Base-by-base conservation (phyloP, 441 rosid species). In the Pelargonium fulgidum region DNA sequence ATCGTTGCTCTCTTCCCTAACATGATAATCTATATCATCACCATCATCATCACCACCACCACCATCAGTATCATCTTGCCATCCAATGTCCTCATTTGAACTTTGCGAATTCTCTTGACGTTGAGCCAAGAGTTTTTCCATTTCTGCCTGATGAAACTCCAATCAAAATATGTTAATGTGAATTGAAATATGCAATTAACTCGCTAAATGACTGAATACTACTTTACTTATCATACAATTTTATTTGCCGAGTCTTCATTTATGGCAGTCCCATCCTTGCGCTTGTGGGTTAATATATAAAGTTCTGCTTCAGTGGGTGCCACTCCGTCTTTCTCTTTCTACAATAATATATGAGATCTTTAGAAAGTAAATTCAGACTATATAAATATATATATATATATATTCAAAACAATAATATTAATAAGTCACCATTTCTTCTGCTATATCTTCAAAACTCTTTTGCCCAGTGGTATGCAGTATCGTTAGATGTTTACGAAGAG, bases 201-300 rank as follows among this genome's bases (percentile, higher is more conserved):
- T 50, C 58, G 13, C 52, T 12, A 50, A 50, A 0, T n/a, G 58
- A 50, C 2, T n/a, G 3, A 50, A 13, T 50, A 50, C 2, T 50
- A 50, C 7, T 50, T 13, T 50, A 50, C 6, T 2, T 50, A 50
- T n/a, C 58, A 13, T 50, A 50, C 58, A 50, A 50, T 50, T 13
- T 50, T 50, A n/a, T 50, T 50, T 50, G 58, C 58, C 6, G 58
- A 13, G 4, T 50, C 58, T n/a, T 50, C 58, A 50, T 50, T 50
- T 50, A n/a, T n/a, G 58, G 58, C 58, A 13, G 58, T 50, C 6
- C 58, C 58, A 50, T 50, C 58, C 58, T 50, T 50, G 58, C 58
- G 58, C 19, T 50, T 50, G 13, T 50, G 58, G 58, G 58, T 50
- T 16, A 50, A 14, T 50, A 50, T 14, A 50, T 2, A 50, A 50